These are phyloP conservation scores for Bathelium albidoporum DNA, from an alignment of 495 filamentous ascomycete genomes.

Conservation along the genomic window DNA sequence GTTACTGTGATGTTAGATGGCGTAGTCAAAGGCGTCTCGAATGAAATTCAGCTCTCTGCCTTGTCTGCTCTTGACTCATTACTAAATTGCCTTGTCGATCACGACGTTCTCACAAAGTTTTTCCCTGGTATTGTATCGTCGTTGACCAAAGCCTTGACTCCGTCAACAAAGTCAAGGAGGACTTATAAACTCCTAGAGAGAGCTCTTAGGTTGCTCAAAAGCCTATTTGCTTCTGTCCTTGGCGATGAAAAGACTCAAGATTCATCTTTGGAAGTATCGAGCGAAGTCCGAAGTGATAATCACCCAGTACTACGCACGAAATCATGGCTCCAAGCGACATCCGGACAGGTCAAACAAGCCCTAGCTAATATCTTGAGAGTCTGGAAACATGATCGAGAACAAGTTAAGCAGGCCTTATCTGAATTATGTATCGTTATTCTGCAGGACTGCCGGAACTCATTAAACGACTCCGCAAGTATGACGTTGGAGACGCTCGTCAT, in stretches of 20 bases:
- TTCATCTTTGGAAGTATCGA: conserved; percentile 22
- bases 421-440: conserved; percentile 62
- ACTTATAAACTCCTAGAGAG: conserved; percentile 53
- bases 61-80: conserved; percentile 53
- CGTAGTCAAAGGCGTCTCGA: conserved; percentile 46
- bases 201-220: conserved; percentile 49
- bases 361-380: conserved; percentile 67
- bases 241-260: conserved; percentile 46
- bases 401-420: conserved; percentile 59
- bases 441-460: conserved; percentile 63
- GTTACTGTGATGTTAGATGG: conserved; percentile 73
- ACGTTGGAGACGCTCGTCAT: conserved; percentile 75
- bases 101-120: conserved; percentile 65
- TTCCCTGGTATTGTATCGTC: conserved; percentile 82
- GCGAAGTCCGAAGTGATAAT: conserved; percentile 7
- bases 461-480: conserved; percentile 57
- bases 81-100: conserved; percentile 52
- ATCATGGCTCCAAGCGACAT: conserved; percentile 75
- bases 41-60: conserved; percentile 56
- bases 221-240: conserved; percentile 53
- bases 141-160: conserved; percentile 62
- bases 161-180: conserved; percentile 51
- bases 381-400: conserved; percentile 58
- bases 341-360: conserved; percentile 74
- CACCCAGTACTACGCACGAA: conserved; percentile 29